A percentile compares a stretch with the other conserved stretches of the same genome.
These are phyloP conservation scores for Cyanidium caldarium DNA, from an alignment of 23 red algal species.

Conservation along the genomic window DNA sequence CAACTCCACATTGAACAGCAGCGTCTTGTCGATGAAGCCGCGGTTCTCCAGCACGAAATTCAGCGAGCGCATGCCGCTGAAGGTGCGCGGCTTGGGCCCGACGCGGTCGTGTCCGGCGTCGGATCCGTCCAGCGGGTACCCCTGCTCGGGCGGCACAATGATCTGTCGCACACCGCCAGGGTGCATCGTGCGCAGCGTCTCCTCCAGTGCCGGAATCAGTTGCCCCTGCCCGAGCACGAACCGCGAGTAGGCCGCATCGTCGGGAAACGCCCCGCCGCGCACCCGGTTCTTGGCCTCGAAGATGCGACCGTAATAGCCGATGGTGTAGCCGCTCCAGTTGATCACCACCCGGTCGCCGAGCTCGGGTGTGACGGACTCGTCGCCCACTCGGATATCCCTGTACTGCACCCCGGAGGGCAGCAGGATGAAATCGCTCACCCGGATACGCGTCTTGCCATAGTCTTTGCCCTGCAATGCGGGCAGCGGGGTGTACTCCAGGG, in stretches of 20 bases:
- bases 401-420: background rate
- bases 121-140: background rate
- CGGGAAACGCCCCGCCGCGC: slow-evolving; percentile 5
- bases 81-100: slow-evolving; percentile 11
- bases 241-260: slow-evolving; percentile 11
- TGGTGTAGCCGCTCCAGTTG: slow-evolving; percentile 16
- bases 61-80: slow-evolving; percentile 8
- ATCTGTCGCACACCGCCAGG: background rate
- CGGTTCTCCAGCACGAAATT: slow-evolving; percentile 17
- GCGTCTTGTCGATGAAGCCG: slow-evolving; percentile 18
- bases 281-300: slow-evolving; percentile 13
- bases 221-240: slow-evolving; percentile 3
- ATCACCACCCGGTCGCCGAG: slow-evolving; percentile 8
- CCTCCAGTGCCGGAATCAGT: background rate
- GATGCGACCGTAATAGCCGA: slow-evolving; percentile 14
- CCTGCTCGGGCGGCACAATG: background rate
- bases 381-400: background rate
- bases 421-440: background rate
- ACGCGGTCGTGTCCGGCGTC: slow-evolving; percentile 7
- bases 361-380: background rate
- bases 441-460: background rate
- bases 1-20: slow-evolving; percentile 10
- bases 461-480: background rate
- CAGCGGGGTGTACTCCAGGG: no score
- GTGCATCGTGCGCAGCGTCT: slow-evolving; percentile 1